Percentiles rank a stretch among this genome's conserved stretches.
These are phyloP conservation scores for Metschnikowia bowlesiae DNA, from an alignment of 805 yeast species.

Conservation along the genomic window DNA sequence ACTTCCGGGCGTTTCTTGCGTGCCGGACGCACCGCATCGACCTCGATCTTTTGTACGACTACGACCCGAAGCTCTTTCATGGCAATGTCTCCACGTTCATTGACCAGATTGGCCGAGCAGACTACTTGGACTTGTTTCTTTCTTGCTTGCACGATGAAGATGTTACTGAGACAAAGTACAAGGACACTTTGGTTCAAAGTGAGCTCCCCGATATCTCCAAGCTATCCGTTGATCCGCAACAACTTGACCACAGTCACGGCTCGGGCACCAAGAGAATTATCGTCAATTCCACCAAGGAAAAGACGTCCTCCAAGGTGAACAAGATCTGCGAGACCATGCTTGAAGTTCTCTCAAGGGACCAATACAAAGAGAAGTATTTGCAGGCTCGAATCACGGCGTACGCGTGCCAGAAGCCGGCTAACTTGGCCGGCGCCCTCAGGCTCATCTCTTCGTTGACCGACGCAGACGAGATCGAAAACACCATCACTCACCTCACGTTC, in stretches of 20 bases:
- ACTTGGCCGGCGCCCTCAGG: constrained; percentile 65
- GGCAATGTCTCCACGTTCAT: constrained; percentile 63
- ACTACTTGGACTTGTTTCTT: constrained; percentile 78
- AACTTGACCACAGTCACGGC: background rate
- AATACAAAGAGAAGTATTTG: constrained; percentile 53
- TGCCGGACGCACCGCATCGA: constrained; percentile 93
- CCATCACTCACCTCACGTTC: constrained; percentile 83
- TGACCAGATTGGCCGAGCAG: constrained; percentile 64
- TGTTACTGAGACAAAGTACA: constrained; percentile 75
- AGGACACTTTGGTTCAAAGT: constrained; percentile 49
- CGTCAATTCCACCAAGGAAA: constrained; percentile 35
- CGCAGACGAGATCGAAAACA: constrained; percentile 45
- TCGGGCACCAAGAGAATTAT: constrained; percentile 30
- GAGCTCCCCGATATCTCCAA: constrained; percentile 4
- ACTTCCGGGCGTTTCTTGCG: constrained; percentile 67
- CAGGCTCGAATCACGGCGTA: constrained; percentile 86
- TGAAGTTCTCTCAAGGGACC: constrained; percentile 47
- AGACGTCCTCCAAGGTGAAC: constrained; percentile 57
- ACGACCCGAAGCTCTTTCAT: constrained; percentile 66
- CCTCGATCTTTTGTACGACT: constrained; percentile 84
- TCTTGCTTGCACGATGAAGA: constrained; percentile 84
- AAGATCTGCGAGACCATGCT: constrained; percentile 70
- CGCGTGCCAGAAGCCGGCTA: constrained; percentile 89
- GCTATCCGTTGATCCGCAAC: constrained; percentile 3
- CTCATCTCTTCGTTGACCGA: constrained; percentile 53